A percentile compares a stretch with the other conserved stretches of the same genome.
These are phyloP conservation scores for Cutaneotrichosporon sp. DNA, from an alignment of 1,284 basidiomycete species.

Conservation along the genomic window DNA sequence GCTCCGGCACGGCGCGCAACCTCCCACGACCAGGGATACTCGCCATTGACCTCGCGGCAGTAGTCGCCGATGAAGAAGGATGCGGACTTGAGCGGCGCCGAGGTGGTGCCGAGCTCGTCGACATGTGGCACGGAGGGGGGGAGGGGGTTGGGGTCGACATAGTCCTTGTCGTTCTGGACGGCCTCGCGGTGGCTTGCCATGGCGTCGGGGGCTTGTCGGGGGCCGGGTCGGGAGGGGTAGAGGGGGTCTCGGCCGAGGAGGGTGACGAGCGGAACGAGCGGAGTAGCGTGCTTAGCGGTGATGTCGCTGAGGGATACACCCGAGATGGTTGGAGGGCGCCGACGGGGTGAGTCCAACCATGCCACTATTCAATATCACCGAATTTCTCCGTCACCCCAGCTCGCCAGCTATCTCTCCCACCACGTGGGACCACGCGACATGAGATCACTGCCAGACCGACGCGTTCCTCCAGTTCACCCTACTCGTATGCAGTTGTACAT, in stretches of 20 bases:
- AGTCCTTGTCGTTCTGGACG: constrained; percentile 55
- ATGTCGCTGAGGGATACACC: constrained; percentile 11
- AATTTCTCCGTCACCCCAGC: not conserved
- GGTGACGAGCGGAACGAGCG: constrained; percentile 4
- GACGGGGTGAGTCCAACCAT: not conserved
- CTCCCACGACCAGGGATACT: constrained; percentile 41
- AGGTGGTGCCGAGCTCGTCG: constrained; percentile 85
- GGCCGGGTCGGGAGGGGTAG: constrained; percentile 5
- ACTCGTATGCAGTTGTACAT: too few relatives aligned
- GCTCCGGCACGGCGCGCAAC: not conserved
- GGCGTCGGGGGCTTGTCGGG: constrained; percentile 3
- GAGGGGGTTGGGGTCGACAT: constrained; percentile 71
- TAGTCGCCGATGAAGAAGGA: constrained; percentile 96
- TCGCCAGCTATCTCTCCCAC: too few relatives aligned
- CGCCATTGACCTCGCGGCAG: constrained; percentile 97
- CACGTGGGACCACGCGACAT: not conserved
- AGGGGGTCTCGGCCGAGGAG: constrained; percentile 1
- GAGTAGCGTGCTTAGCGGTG: not conserved
- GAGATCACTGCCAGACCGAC: not conserved
- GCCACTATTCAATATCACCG: constrained; percentile 1
- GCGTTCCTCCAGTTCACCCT: not conserved
- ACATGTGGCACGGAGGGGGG: constrained; percentile 77
- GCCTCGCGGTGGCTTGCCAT: constrained; percentile 45
- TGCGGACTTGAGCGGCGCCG: constrained; percentile 93
- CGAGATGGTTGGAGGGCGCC: constrained; percentile 9